Base-by-base conservation (phyloP, 495 filamentous ascomycete genomes). In the Tirmania nivea region DNA sequence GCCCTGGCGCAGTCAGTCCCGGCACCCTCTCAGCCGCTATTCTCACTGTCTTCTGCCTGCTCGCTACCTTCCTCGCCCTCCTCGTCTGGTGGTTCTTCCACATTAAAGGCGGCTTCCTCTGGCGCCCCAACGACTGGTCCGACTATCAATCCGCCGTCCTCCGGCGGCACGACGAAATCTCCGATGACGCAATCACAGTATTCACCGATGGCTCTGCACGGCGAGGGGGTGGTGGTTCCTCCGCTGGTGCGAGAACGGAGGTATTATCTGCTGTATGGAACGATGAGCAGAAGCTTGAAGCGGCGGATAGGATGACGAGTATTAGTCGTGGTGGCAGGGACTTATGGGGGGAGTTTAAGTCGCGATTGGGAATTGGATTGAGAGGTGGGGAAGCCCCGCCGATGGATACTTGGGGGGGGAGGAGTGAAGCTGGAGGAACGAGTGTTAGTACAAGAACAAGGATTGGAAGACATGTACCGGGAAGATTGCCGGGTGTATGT, bases 81-180 rank as follows among this genome's bases (percentile, higher is more conserved):
- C 76, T 73, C 0, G 72, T 69, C 19, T 83, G 95, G 57, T 97
- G 90, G 90, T 94, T 96, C 71, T 97, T 96, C 74, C 93, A 96
- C 76, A 92, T 83, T 83, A 90, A 95, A 63, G 92, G 89, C 59
- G 92, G 90, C 2, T 95, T 95, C 69, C 68, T 80, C 54, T 97
- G 83, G 73, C 74, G 73, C 16, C 69, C 86, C 54, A 71, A 76
- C 50, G 90, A 97, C 67, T 97, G 90, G 90, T 88, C 94, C 1
- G 90, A 97, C 58, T 97, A 97, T 76, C 95, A 95, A 65, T 83
- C 82, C 4, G 95, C 92, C 0, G 92, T 97, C 10, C 69, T 96
- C n/a, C 79, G 90, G 34, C 81, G 89, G 20, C 61, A 58, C 12
- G 56, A 53, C 10, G 50, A 21, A 0, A 36, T 59, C 10, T 59